These are phyloP conservation scores for Mortierella hygrophila DNA, from an alignment of 192 early-diverging fungal species.

Conservation along the genomic window DNA sequence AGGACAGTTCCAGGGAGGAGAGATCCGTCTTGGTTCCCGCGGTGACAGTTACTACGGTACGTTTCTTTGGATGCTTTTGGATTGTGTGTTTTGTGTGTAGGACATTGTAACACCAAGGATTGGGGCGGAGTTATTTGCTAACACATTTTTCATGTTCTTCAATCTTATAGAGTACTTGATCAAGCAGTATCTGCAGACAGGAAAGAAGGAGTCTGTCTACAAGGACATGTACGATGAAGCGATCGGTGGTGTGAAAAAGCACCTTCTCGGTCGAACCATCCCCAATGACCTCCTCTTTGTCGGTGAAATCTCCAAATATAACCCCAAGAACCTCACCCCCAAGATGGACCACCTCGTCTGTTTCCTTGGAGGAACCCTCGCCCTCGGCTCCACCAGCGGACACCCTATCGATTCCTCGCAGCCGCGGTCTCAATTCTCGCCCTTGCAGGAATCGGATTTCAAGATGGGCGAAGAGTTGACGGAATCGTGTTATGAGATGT, in stretches of 20 bases:
- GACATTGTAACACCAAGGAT: slow-evolving; percentile 30
- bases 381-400: slow-evolving; percentile 79
- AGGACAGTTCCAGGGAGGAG: slow-evolving; percentile 59
- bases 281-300: slow-evolving; percentile 73
- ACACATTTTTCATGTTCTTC: slow-evolving; percentile 27
- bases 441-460: slow-evolving; percentile 62
- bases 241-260: slow-evolving; percentile 73
- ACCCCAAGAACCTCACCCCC: slow-evolving; percentile 39
- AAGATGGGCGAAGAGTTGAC: slow-evolving; percentile 79
- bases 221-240: slow-evolving; percentile 76
- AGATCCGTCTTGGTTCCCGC: slow-evolving; percentile 72
- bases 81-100: not conserved
- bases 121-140: slow-evolving; percentile 19
- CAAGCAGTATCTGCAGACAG: slow-evolving; percentile 89
- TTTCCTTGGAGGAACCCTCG: slow-evolving; percentile 89
- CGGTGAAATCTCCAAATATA: slow-evolving; percentile 64
- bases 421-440: slow-evolving; percentile 17
- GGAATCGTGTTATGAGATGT: slow-evolving; percentile 71
- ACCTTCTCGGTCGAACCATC: slow-evolving; percentile 65
- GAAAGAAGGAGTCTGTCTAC: slow-evolving; percentile 71
- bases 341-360: slow-evolving; percentile 96
- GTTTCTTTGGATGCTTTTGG: not conserved
- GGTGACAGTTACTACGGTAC: slow-evolving; percentile 90
- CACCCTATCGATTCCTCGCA: slow-evolving; percentile 29
- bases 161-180: slow-evolving; percentile 82